Base-by-base conservation (phyloP, 257 asterid species). In the Nicotiana paniculata region DNA sequence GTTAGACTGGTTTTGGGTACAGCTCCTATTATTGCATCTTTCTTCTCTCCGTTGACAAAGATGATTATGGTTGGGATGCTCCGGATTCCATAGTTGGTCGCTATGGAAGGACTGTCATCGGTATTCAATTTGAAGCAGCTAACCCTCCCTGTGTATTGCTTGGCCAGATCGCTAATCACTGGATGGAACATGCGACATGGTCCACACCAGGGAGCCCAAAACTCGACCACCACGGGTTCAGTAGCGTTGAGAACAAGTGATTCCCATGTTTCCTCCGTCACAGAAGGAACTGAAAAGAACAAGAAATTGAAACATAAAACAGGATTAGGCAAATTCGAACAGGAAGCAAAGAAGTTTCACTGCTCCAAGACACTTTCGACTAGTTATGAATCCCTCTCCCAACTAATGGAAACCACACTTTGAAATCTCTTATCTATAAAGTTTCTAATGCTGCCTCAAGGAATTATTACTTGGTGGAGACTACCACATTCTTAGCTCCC, bases 161-260 rank as follows among this genome's bases (percentile, higher is more conserved):
- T 85, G 33, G 86, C 80, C 17, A 85, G 70, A 9, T 85, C 86
- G 11, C 79, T 84, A 4, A 85, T 83, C 17, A 85, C 84, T 26
- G 88, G 88, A 65, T 78, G 85, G 75, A 85, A 43, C 88, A 85
- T 85, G 37, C 86, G 86, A 55, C 88, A 85, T 24, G 86, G 88
- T 11, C 88, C 86, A 64, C 88, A 85, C 86, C 88, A 85, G 3
- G 86, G 85, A 58, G 88, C 88, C 88, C 88, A 85, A 77, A 85
- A 85, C 68, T 85, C 86, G 9, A 85, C 88, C 48, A 85, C 78
- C 24, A 85, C 88, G 0, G 88, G 84, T 30, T 46, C 32, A 69
- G 33, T 81, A 43, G 83, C 53, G 3, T 85, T 61, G 53, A 82
- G 83, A 67, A 82, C 84, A 1, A 85, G 86, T 15, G 88, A 79